Percentiles rank a stretch among this genome's conserved stretches.
Evolutionary conservation across 2,329 filamentous ascomycete genomes (phyloP).

Genomic region (Aspergillus fructus): DNA sequence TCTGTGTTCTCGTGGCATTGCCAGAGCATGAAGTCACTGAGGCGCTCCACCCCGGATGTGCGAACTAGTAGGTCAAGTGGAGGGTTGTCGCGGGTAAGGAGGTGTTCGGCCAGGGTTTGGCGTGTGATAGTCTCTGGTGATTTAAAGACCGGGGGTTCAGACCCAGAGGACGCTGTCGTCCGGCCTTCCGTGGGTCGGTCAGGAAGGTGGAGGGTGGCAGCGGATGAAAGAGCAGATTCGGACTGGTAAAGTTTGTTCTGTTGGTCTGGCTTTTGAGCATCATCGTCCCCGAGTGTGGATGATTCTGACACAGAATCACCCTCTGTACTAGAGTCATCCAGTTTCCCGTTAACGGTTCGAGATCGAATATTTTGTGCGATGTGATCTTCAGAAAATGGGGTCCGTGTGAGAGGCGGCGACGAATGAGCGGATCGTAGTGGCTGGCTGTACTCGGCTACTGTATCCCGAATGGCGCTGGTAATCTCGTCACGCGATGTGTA

Average conservation of each 20-base stretch:
- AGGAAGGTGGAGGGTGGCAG: constrained; percentile 51
- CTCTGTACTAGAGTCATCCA: constrained; percentile 46
- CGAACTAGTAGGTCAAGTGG: constrained; percentile 88
- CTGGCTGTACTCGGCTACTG: constrained; percentile 80
- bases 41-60: constrained; percentile 85
- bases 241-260: constrained; percentile 33
- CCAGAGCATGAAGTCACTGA: constrained; percentile 99
- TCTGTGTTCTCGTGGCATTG: constrained; percentile 92
- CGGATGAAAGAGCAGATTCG: constrained; percentile 38
- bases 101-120: constrained; percentile 77
- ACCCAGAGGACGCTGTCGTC: constrained; percentile 33
- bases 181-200: constrained; percentile 31
- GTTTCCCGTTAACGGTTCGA: constrained; percentile 47
- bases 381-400: constrained; percentile 81
- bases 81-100: constrained; percentile 82
- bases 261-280: constrained; percentile 25
- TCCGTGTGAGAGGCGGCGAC: constrained; percentile 44
- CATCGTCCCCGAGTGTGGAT: constrained; percentile 45
- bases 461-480: constrained; percentile 81
- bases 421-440: constrained; percentile 54
- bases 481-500: constrained; percentile 97
- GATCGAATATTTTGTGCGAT: constrained; percentile 83
- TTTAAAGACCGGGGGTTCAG: constrained; percentile 44
- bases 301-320: constrained; percentile 46
- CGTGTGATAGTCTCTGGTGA: constrained; percentile 87